Evolutionary conservation across 1,284 basidiomycete genomes (phyloP).

Genomic region (Coniferiporia weirii): DNA sequence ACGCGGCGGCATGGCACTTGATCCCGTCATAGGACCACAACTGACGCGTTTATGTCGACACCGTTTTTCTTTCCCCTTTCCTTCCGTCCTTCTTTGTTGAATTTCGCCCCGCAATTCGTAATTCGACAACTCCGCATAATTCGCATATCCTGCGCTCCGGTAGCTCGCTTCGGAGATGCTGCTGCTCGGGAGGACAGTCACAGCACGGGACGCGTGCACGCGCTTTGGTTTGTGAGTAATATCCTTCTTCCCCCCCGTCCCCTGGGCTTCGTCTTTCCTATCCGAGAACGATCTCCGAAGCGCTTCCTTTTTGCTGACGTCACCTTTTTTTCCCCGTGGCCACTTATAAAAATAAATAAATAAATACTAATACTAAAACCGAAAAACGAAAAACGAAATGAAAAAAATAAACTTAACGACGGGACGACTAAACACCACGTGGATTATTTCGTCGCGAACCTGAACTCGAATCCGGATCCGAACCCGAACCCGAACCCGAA

Average conservation of each 20-base stretch:
- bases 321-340: not conserved
- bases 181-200: slow-evolving; percentile 62
- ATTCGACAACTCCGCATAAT: not conserved
- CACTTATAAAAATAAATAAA: not conserved
- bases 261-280: slow-evolving; percentile 12
- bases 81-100: no score
- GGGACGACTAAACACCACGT: no score
- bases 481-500: no score
- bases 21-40: no score
- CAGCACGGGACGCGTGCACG: slow-evolving; percentile 61
- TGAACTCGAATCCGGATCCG: no score
- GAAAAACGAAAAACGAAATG: no score
- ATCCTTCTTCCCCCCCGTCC: slow-evolving; percentile 18
- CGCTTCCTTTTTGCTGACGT: not conserved
- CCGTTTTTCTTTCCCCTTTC: no score
- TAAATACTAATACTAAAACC: not conserved
- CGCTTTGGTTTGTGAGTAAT: slow-evolving; percentile 69
- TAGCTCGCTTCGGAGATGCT: slow-evolving; percentile 77
- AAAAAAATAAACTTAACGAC: no score
- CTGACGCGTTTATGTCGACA: no score
- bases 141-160: not conserved
- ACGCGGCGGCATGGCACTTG: no score
- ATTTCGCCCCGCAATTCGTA: no score
- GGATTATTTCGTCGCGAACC: no score
- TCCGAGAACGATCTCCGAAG: slow-evolving; percentile 11